A percentile compares a stretch with the other conserved stretches of the same genome.
These are phyloP conservation scores for Hsuehochloa calcarea DNA, from an alignment of 176 grass and related monocot genomes.

Conservation along the genomic window DNA sequence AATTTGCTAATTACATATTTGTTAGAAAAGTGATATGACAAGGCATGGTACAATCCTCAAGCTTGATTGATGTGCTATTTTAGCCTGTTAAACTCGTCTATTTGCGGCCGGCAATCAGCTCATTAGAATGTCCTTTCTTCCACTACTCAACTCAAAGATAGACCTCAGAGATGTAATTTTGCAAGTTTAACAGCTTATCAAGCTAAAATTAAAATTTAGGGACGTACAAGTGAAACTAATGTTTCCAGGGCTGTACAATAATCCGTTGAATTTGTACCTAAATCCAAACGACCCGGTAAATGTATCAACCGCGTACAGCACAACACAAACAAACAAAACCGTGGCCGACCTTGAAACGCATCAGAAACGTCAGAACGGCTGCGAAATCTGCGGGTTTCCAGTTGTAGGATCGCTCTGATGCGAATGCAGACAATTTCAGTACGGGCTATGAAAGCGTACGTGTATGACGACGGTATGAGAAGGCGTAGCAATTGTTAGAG, in stretches of 20 bases:
- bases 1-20: neutral
- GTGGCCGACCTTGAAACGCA: neutral
- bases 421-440: too few species aligned
- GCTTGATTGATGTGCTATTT: too few species aligned
- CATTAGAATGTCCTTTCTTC: too few species aligned
- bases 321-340: neutral
- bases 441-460: too few species aligned
- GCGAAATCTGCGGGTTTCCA: neutral
- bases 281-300: neutral
- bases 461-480: too few species aligned
- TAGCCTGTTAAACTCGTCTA: too few species aligned
- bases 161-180: too few species aligned
- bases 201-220: neutral
- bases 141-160: too few species aligned
- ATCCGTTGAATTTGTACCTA: neutral
- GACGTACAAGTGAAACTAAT: neutral
- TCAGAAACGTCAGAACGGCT: neutral
- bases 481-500: too few species aligned
- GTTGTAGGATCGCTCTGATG: too few species aligned
- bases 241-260: neutral
- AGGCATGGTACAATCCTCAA: neutral
- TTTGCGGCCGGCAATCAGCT: too few species aligned
- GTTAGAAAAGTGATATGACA: neutral
- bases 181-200: too few species aligned
- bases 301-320: neutral